A percentile compares a stretch with the other conserved stretches of the same genome.
These are phyloP conservation scores for Blastobotrys aristatus DNA, from an alignment of 1,139 yeast species.

Conservation along the genomic window DNA sequence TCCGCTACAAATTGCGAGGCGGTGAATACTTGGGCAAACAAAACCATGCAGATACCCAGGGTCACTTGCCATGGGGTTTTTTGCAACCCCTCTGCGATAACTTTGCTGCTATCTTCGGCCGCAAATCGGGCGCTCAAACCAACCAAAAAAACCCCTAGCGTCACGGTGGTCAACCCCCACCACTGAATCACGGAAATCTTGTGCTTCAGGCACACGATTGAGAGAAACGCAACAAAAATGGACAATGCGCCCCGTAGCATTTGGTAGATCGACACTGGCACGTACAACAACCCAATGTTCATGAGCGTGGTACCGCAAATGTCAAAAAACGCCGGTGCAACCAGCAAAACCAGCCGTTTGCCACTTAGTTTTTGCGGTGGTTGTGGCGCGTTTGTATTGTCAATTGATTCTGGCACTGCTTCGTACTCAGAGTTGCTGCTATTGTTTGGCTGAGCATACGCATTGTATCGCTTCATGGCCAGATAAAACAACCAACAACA, in stretches of 20 bases:
- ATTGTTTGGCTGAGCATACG: neutral
- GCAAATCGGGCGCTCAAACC: conserved; percentile 57
- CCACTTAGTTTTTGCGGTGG: conserved; percentile 25
- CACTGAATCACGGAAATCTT: conserved; percentile 60
- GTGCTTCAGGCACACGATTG: conserved; percentile 57
- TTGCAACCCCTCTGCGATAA: conserved; percentile 19
- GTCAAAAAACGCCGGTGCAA: conserved; percentile 70
- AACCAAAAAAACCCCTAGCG: conserved; percentile 65
- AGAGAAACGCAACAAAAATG: conserved; percentile 68
- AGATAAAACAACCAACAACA: conserved; percentile 43
- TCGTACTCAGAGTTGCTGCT: neutral
- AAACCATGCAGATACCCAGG: conserved; percentile 55
- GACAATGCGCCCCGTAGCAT: conserved; percentile 81
- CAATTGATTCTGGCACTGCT: neutral
- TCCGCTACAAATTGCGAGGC: conserved; percentile 78
- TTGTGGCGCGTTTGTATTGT: conserved; percentile 4
- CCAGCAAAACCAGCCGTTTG: conserved; percentile 35
- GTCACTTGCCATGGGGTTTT: conserved; percentile 30
- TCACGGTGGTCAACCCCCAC: conserved; percentile 56
- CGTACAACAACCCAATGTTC: conserved; percentile 68
- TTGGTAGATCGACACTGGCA: conserved; percentile 81
- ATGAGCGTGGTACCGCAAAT: conserved; percentile 67
- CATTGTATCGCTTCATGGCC: neutral
- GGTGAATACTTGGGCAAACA: conserved; percentile 60
- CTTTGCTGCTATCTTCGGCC: conserved; percentile 12